These are phyloP conservation scores for Sorghum bicolor DNA, from an alignment of 176 grass and related monocot species.

Conservation along the genomic window Sorghum_bicolor_NCBIv3 NC_012871.2:14628501-14629000, in stretches of 20 bases:
- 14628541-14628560: background rate
- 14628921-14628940: background rate
- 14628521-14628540: background rate
- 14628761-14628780: background rate
- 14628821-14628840: conserved; percentile 67
- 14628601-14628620: conserved; percentile 13
- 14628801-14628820: background rate
- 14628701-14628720: background rate
- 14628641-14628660: background rate
- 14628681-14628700: background rate
- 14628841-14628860: conserved; percentile 97
- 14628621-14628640: background rate
- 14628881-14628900: conserved; percentile 85
- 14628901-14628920: conserved; percentile 79
- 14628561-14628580: background rate
- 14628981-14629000: background rate
- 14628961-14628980: conserved; percentile 13
- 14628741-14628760: background rate
- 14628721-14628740: background rate
- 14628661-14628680: background rate
- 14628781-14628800: background rate
- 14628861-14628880: conserved; percentile 97
- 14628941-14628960: background rate
- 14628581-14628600: background rate
- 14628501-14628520: background rate